phyloP scores from a whole-genome alignment of 2,329 filamentous ascomycete species.

The Hirsutella rhossiliensis region DNA sequence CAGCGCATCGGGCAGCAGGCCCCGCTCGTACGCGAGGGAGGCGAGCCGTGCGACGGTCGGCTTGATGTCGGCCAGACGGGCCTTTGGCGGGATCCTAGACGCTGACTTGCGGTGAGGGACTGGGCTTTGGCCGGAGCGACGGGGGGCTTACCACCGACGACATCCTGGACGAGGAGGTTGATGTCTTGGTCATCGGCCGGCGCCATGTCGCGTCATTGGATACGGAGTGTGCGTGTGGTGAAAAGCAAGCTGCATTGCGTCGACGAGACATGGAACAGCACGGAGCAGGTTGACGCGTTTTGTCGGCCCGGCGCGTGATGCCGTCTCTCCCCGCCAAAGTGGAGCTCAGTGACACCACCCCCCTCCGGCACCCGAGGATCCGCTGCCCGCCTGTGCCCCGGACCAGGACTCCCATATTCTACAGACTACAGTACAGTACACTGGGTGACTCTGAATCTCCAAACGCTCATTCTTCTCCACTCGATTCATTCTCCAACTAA shows the following conservation, averaged over 20 bases:
- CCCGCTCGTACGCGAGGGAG: slow-evolving; percentile 53
- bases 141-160: slow-evolving; percentile 17
- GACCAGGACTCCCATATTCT: no score
- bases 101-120: slow-evolving; percentile 24
- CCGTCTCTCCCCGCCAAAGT: no score
- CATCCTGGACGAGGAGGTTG: slow-evolving; percentile 21
- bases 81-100: slow-evolving; percentile 51
- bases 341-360: no score
- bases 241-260: not conserved
- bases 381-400: no score
- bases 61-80: slow-evolving; percentile 50
- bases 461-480: no score
- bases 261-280: no score
- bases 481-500: no score
- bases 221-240: not conserved
- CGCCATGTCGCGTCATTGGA: slow-evolving; percentile 9
- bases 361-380: no score
- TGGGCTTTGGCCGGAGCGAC: not conserved
- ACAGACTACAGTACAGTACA: no score
- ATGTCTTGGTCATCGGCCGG: slow-evolving; percentile 19
- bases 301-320: no score
- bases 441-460: no score
- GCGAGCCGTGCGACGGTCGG: slow-evolving; percentile 51
- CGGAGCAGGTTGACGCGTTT: no score
- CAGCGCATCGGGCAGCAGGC: slow-evolving; percentile 50